Conservation (phyloP, 768 basidiomycete genomes). For the Boletus subparvulus region DNA sequence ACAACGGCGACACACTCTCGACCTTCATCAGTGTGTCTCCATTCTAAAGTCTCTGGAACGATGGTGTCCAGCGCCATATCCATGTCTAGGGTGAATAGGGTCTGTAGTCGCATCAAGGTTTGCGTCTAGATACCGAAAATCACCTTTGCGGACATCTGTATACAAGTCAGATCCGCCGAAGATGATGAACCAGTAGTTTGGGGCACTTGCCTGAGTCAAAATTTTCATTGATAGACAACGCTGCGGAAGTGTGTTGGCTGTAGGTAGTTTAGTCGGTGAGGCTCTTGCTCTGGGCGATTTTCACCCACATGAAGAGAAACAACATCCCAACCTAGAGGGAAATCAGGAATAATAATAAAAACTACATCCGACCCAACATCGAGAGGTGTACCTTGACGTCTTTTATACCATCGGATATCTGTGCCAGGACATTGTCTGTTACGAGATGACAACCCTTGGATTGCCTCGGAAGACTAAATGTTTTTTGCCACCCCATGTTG, state of each 20-base stretch:
- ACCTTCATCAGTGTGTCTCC: slow-evolving; percentile 90
- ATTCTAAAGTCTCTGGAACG: slow-evolving; percentile 79
- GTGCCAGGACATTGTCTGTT: slow-evolving; percentile 67
- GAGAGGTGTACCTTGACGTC: slow-evolving; percentile 52
- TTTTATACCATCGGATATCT: slow-evolving; percentile 69
- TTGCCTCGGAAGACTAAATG: slow-evolving; percentile 59
- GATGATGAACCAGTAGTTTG: not conserved
- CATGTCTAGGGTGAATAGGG: slow-evolving; percentile 64
- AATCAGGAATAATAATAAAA: not conserved
- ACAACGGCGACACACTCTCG: slow-evolving; percentile 59
- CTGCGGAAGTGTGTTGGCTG: slow-evolving; percentile 77
- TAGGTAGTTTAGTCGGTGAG: slow-evolving; percentile 29
- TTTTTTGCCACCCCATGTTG: slow-evolving; percentile 87
- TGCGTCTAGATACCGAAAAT: slow-evolving; percentile 2
- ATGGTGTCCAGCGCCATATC: slow-evolving; percentile 89
- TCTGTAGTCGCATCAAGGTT: slow-evolving; percentile 31
- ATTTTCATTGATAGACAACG: slow-evolving; percentile 86
- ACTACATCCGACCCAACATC: not conserved
- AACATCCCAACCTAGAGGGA: slow-evolving; percentile 72
- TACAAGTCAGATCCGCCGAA: slow-evolving; percentile 9
- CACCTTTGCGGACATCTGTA: slow-evolving; percentile 47
- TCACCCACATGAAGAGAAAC: slow-evolving; percentile 79
- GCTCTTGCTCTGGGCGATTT: not conserved
- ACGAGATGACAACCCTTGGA: slow-evolving; percentile 79
- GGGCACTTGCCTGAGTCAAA: slow-evolving; percentile 63